These are phyloP conservation scores for Amanita thiersii DNA, from an alignment of 768 basidiomycete species.

Conservation along the genomic window DNA sequence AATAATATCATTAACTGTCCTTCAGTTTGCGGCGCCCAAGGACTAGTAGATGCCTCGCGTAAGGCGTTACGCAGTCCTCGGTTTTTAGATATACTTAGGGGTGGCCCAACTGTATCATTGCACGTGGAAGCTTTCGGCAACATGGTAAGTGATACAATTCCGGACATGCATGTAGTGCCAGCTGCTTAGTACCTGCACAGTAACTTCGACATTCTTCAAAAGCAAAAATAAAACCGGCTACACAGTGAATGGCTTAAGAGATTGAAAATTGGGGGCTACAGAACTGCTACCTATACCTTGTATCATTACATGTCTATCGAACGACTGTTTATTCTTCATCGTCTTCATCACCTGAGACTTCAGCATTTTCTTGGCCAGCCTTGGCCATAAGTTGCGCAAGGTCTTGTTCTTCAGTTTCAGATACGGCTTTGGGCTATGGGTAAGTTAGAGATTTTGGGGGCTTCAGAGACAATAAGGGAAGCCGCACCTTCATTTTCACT, in stretches of 20 bases:
- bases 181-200: too few species aligned
- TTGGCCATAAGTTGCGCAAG: conserved; percentile 96
- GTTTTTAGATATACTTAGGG: conserved; percentile 27
- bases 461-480: neutral
- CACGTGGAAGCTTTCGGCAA: conserved; percentile 40
- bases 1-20: too few species aligned
- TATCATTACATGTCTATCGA: neutral
- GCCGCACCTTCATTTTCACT: conserved; percentile 90
- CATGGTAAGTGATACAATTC: too few species aligned
- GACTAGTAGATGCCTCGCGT: conserved; percentile 29
- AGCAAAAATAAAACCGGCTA: too few species aligned
- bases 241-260: too few species aligned
- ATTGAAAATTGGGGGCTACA: too few species aligned
- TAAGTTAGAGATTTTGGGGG: neutral
- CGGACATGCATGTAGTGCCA: too few species aligned
- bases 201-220: too few species aligned
- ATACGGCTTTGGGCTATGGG: conserved; percentile 88
- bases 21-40: conserved; percentile 43
- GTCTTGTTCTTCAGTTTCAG: conserved; percentile 96
- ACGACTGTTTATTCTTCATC: conserved; percentile 40
- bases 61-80: conserved; percentile 29
- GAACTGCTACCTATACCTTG: neutral
- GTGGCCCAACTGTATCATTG: conserved; percentile 36
- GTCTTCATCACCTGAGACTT: conserved; percentile 92
- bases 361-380: conserved; percentile 88